phyloP scores from a whole-genome alignment of 768 basidiomycete genomes.

The Boletus speciosus region DNA sequence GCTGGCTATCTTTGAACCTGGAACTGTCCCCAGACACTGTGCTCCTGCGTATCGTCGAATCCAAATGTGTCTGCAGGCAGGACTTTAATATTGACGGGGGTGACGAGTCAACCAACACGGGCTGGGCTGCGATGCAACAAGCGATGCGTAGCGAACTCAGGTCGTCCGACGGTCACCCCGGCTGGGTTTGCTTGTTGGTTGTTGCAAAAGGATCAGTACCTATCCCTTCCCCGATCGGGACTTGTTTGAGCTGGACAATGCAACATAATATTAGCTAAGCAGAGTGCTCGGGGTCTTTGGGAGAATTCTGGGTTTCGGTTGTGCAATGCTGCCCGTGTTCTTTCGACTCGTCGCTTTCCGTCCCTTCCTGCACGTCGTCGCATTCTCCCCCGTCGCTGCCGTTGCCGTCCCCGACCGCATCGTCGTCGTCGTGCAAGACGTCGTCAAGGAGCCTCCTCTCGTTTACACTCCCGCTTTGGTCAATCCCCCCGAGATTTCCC shows the following conservation, averaged over 20 bases:
- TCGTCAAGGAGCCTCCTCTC: slow-evolving; percentile 15
- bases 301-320: slow-evolving; percentile 34
- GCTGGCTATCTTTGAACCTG: not conserved
- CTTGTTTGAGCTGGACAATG: not conserved
- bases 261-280: slow-evolving; percentile 20
- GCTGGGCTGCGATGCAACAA: not conserved
- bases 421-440: slow-evolving; percentile 25
- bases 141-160: not conserved
- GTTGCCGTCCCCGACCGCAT: slow-evolving; percentile 16
- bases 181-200: not conserved
- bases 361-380: slow-evolving; percentile 28
- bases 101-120: not conserved
- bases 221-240: not conserved
- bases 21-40: slow-evolving; percentile 8
- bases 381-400: slow-evolving; percentile 24
- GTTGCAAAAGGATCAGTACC: not conserved
- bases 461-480: slow-evolving; percentile 30
- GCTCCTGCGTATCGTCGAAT: not conserved
- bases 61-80: not conserved
- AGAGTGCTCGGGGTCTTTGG: slow-evolving; percentile 29
- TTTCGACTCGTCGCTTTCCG: slow-evolving; percentile 32
- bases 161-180: not conserved
- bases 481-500: slow-evolving; percentile 7
- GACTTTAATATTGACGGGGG: not conserved
- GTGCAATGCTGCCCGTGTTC: slow-evolving; percentile 32